A percentile compares a stretch with the other conserved stretches of the same genome.
phyloP scores from a whole-genome alignment of 148 eudicot genomes.

The Vaccinium myrtillus region DNA sequence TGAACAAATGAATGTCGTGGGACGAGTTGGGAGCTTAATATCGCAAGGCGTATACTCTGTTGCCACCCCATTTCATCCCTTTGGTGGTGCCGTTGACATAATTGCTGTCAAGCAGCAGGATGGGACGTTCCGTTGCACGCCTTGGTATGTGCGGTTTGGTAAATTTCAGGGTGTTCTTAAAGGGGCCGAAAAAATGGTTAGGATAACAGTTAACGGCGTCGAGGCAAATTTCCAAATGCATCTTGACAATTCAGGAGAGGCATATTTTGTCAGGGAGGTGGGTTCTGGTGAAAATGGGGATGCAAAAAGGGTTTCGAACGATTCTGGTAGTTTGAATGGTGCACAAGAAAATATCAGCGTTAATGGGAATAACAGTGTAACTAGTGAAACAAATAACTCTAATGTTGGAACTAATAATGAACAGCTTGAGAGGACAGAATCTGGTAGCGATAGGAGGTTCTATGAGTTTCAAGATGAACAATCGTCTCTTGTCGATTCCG shows the following conservation, averaged over 20 bases:
- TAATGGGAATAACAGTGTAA: constrained; percentile 35
- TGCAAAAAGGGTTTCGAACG: constrained; percentile 30
- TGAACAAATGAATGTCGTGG: constrained; percentile 82
- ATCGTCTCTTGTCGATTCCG: constrained; percentile 58
- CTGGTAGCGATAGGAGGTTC: constrained; percentile 62
- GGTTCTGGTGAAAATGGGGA: constrained; percentile 44
- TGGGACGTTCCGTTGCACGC: constrained; percentile 81
- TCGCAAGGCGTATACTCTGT: constrained; percentile 94
- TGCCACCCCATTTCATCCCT: constrained; percentile 97
- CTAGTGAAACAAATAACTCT: constrained; percentile 29
- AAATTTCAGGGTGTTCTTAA: constrained; percentile 97
- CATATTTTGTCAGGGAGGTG: constrained; percentile 76
- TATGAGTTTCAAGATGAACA: constrained; percentile 91
- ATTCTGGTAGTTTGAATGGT: constrained; percentile 33
- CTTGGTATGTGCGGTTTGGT: constrained; percentile 98
- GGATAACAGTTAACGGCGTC: constrained; percentile 75
- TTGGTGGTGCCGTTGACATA: constrained; percentile 97
- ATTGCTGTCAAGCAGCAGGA: constrained; percentile 93
- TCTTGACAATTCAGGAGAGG: constrained; percentile 97
- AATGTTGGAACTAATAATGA: constrained; percentile 39
- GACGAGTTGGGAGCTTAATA: constrained; percentile 70
- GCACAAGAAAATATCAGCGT: constrained; percentile 31
- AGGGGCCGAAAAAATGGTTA: constrained; percentile 87
- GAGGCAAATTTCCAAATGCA: constrained; percentile 89
- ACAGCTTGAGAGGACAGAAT: constrained; percentile 59